Evolutionary conservation across 768 basidiomycete species (phyloP).

Genomic region (Leccinum barrowsii): DNA sequence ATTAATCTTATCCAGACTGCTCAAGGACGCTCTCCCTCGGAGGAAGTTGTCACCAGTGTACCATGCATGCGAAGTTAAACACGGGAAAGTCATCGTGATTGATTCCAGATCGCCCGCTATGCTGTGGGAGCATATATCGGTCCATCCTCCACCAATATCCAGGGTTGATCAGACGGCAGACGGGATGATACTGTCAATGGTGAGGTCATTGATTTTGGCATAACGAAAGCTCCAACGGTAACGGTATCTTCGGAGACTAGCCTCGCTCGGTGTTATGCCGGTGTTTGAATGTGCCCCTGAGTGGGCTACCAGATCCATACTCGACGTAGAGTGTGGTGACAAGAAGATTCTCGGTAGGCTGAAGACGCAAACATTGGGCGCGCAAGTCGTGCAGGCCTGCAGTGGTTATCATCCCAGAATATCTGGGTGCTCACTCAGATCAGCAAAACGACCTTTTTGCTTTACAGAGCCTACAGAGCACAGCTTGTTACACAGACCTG

Average conservation of each 20-base stretch:
- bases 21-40: too few species aligned
- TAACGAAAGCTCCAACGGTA: slow-evolving; percentile 56
- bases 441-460: too few species aligned
- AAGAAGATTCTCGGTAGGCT: slow-evolving; percentile 24
- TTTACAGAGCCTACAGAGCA: too few species aligned
- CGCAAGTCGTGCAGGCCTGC: slow-evolving; percentile 31
- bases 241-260: slow-evolving; percentile 55
- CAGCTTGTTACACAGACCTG: too few species aligned
- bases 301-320: slow-evolving; percentile 62
- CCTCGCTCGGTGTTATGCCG: slow-evolving; percentile 42
- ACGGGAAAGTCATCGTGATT: too few species aligned
- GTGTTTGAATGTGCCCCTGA: too few species aligned
- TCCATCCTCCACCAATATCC: background rate
- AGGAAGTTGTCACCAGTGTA: too few species aligned
- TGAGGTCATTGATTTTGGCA: slow-evolving; percentile 51
- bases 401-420: slow-evolving; percentile 69
- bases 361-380: slow-evolving; percentile 38
- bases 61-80: too few species aligned
- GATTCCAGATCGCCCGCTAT: too few species aligned
- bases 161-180: background rate
- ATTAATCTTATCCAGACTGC: too few species aligned
- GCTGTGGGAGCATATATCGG: too few species aligned
- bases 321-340: slow-evolving; percentile 34
- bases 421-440: slow-evolving; percentile 26
- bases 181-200: slow-evolving; percentile 25